Base-by-base conservation (phyloP, 148 eudicot genomes). In the Limonium bicolor region DNA sequence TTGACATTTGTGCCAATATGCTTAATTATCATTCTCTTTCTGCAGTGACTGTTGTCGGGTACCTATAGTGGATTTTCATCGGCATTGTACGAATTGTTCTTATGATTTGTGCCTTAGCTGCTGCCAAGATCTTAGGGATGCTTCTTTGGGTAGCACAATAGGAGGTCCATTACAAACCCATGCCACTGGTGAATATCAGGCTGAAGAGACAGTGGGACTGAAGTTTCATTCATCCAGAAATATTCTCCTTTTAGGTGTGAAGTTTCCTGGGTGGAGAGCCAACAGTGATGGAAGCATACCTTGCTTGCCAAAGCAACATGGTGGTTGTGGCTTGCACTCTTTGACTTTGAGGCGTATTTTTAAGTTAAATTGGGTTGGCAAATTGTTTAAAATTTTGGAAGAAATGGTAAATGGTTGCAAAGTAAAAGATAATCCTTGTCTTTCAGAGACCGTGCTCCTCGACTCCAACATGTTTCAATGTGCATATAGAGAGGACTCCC, bases 331-430 rank as follows among this genome's bases (percentile, higher is more conserved):
- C 41, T 74, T 55, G 63, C 51, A 67, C 24, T 41, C 58, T 41
- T 48, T 88, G 51, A 66, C 62, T 30, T 63, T 88, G 34, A 78
- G 60, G 49, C 69, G 97, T 41, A 88, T 83, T 50, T 88, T 88
- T 52, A 88, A 88, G 70, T 83, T 88, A 81, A 80, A 88, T 41
- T 88, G 97, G 97, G 97, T 83, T 67, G 84, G 94, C 25, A 83
- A 80, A 68, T 62, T 88, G 50, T 92, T 76, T 27, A 83, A 88
- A 70, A 84, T 74, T 68, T 65, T 86, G 3, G 94, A 83, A 61
- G 97, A 88, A 69, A 83, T 88, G 94, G 84, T 80, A 44, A 65
- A 57, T 62, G 94, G 86, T 51, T 88, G 97, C 55, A 80, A 59
- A 61, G 58, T 72, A 48, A 36, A 48, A 56, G 66, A 66, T 51